Evolutionary conservation across 768 basidiomycete genomes (phyloP), one percentile per base, ranked within the genome.

Genomic region (Hirschioporus abietinus): DNA sequence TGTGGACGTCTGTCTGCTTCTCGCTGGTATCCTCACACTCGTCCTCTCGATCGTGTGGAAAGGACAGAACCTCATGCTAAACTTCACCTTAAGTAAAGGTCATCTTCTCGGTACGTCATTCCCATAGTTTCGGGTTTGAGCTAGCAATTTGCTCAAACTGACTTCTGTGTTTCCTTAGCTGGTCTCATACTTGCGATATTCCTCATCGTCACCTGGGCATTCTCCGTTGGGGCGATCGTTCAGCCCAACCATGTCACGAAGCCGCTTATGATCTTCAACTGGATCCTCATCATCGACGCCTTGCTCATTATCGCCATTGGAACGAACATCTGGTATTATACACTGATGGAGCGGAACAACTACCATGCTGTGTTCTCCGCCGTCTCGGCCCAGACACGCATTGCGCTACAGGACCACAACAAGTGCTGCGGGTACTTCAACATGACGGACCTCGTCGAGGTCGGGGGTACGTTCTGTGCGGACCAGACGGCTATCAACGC

Each of bases 371-470:
- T 86, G 26, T 96, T 88, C 83, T 68, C 78, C 15, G 75, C 75
- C 63, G 80, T 82, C 67, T 77, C 81, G 34, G 67, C 78, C 27
- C 79, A 77, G 1, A 82, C 78, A 24, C 83, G 86, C 68, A 80
- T 87, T 52, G 72, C 77, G 18, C 75, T 96, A 30, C 95, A 96
- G 77, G 87, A 96, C 71, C 76, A 82, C 82, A 93, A 93, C 60
- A 75, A 78, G 66, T 96, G 95, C 78, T 96, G 95, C 71, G 95
- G 95, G 20, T 96, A 94, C 76, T 91, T 91, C 74, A 85, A 85
- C 69, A 85, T 85, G 24, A 85, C 84, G 1, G 84, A 90, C 67
- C 69, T 80, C 3, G 82, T 83, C 35, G 86, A 83, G 68, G 78
- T 88, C 62, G 87, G 86, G n/a, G 88, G 89, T 36, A 74, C 66